Base-by-base conservation (phyloP, 345 rosid species). In the Eucalyptus globulus region DNA sequence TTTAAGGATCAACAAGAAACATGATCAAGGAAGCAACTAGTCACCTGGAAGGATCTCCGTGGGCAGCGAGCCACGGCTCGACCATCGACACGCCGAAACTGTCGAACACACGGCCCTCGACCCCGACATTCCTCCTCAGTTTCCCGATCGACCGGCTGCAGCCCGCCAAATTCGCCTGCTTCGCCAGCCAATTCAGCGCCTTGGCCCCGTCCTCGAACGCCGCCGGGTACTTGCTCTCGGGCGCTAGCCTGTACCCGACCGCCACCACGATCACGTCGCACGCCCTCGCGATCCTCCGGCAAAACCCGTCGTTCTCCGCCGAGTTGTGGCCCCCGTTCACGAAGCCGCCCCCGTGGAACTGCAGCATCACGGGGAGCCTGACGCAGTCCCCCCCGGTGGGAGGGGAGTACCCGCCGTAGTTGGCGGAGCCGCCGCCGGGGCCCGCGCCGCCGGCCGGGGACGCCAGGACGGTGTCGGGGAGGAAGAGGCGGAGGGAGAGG, bases 331-430 rank as follows among this genome's bases (percentile, higher is more conserved):
- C 95, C 89, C 98, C 98, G 37, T 96, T 92, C 53, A 97, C 97
- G 87, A 95, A 97, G 87, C 97, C 99, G 11, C 99, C 99, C n/a
- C 98, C 99, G 22, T 97, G 99, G 89, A 97, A 97, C 94, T 96
- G 98, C 94, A 97, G 85, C 92, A 97, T 93, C 92, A 96, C 96
- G 45, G 99, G 98, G 62, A 97, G 90, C 91, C 90, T 96, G 92
- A 95, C 88, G 65, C 89, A 90, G 7, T 85, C 87, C 80, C 87
- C 93, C 22, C 93, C 93, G 24, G 56, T 14, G 2, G 88, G 85
- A 40, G 98, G 97, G 27, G 94, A 91, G 49, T 96, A 97, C 8
- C 98, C 98, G 44, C 96, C 92, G 88, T 96, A 97, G 45, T 40
- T 45, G 27, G 27, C 83, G 3, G 83, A 21, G 45, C 47, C 83